Percentiles rank a stretch among this genome's conserved stretches.
Conservation (phyloP, 257 asterid species). For the Anisodus tanguticus region DNA sequence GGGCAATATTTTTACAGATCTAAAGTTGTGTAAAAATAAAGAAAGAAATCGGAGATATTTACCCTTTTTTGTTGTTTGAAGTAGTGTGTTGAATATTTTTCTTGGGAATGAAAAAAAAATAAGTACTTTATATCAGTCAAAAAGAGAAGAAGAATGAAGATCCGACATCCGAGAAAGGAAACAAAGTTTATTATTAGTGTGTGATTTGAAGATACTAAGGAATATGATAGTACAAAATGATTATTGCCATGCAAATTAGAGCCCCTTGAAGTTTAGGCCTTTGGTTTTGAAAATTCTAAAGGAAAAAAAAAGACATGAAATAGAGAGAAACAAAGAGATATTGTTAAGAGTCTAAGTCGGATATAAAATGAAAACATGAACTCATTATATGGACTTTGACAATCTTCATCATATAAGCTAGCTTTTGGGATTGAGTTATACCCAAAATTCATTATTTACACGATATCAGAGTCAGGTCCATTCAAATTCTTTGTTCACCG, state of each 20-base stretch:
- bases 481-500: too few relatives aligned
- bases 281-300: conserved; percentile 64
- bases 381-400: too few relatives aligned
- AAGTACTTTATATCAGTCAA: conserved; percentile 45
- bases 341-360: not conserved
- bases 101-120: conserved; percentile 30
- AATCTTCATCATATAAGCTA: too few relatives aligned
- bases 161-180: conserved; percentile 35
- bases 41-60: not conserved
- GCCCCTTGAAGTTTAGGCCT: conserved; percentile 50
- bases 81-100: conserved; percentile 25
- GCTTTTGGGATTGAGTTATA: too few relatives aligned
- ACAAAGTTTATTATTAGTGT: conserved; percentile 21
- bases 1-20: conserved; percentile 31
- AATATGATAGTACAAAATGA: conserved; percentile 35
- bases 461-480: too few relatives aligned
- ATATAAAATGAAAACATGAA: too few relatives aligned
- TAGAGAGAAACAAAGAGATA: conserved; percentile 35
- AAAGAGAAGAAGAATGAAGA: conserved; percentile 33
- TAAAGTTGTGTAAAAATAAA: not conserved
- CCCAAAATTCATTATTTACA: too few relatives aligned
- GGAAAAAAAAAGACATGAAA: conserved; percentile 55
- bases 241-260: conserved; percentile 63
- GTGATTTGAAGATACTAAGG: conserved; percentile 35
- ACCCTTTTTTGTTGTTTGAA: conserved; percentile 23